These are phyloP conservation scores for Dothistroma septosporum DNA, from an alignment of 2,329 filamentous ascomycete genomes.

Conservation along the genomic window DNA sequence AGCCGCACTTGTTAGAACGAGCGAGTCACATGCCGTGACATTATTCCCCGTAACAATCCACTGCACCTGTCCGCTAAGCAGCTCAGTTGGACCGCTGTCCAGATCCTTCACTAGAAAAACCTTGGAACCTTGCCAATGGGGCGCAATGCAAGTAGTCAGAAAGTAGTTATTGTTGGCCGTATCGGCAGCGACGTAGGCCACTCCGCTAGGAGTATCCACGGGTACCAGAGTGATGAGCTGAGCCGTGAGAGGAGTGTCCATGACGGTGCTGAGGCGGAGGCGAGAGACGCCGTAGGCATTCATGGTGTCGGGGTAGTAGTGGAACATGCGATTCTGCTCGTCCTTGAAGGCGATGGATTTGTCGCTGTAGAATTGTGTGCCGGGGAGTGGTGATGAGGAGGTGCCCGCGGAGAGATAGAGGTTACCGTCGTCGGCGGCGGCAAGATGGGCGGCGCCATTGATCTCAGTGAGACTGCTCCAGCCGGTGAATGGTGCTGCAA, in stretches of 20 bases:
- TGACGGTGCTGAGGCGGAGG: background rate
- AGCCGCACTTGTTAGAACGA: constrained; percentile 1
- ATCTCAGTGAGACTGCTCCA: constrained; percentile 1
- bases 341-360: constrained; percentile 1
- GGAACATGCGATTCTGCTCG: constrained; percentile 1
- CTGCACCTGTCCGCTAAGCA: background rate
- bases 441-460: background rate
- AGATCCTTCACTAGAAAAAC: background rate
- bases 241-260: constrained; percentile 1
- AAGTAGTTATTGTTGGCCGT: constrained; percentile 1
- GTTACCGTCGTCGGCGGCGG: background rate
- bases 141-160: background rate
- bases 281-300: background rate
- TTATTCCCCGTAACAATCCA: background rate
- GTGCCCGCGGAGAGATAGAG: background rate
- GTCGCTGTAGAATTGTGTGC: background rate
- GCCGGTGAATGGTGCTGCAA: constrained; percentile 1
- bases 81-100: background rate
- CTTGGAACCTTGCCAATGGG: constrained; percentile 1
- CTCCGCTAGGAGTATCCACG: background rate
- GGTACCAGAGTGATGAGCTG: background rate
- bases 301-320: constrained; percentile 1
- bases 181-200: background rate
- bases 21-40: constrained; percentile 2
- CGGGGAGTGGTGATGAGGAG: background rate